phyloP scores from a whole-genome alignment of 2,329 filamentous ascomycete species.

The Fusarium sp. region DNA sequence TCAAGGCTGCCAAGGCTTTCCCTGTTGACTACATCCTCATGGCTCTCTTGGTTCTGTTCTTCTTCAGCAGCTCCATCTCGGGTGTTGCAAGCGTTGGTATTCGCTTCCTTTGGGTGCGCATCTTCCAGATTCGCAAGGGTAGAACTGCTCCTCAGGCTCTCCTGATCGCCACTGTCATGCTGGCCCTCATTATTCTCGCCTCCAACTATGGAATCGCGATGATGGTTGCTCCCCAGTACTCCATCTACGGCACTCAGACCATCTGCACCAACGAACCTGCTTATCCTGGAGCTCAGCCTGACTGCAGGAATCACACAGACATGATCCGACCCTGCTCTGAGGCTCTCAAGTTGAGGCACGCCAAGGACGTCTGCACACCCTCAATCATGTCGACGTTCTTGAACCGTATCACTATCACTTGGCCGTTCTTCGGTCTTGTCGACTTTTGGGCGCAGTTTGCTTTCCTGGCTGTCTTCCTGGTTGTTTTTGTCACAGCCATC shows the following conservation, averaged over 20 bases:
- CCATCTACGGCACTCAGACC: slow-evolving; percentile 92
- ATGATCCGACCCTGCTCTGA: slow-evolving; percentile 87
- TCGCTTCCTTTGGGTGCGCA: slow-evolving; percentile 92
- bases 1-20: slow-evolving; percentile 84
- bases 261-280: slow-evolving; percentile 82
- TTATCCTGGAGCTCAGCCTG: slow-evolving; percentile 72
- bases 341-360: slow-evolving; percentile 73
- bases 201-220: slow-evolving; percentile 94
- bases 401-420: slow-evolving; percentile 91
- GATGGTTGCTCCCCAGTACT: slow-evolving; percentile 95
- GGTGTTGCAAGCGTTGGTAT: slow-evolving; percentile 91
- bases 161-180: slow-evolving; percentile 88
- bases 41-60: slow-evolving; percentile 82
- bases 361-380: slow-evolving; percentile 86
- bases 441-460: slow-evolving; percentile 97
- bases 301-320: slow-evolving; percentile 77
- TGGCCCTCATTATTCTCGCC: slow-evolving; percentile 88
- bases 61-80: slow-evolving; percentile 89
- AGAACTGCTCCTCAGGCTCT: slow-evolving; percentile 92
- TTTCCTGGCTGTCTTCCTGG: slow-evolving; percentile 84
- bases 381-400: slow-evolving; percentile 92
- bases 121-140: slow-evolving; percentile 91
- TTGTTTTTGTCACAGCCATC: slow-evolving; percentile 82
- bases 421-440: slow-evolving; percentile 93
- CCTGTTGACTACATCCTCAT: slow-evolving; percentile 94